Base-by-base conservation (phyloP, 495 filamentous ascomycete species). In the Rusavskia elegans region DNA sequence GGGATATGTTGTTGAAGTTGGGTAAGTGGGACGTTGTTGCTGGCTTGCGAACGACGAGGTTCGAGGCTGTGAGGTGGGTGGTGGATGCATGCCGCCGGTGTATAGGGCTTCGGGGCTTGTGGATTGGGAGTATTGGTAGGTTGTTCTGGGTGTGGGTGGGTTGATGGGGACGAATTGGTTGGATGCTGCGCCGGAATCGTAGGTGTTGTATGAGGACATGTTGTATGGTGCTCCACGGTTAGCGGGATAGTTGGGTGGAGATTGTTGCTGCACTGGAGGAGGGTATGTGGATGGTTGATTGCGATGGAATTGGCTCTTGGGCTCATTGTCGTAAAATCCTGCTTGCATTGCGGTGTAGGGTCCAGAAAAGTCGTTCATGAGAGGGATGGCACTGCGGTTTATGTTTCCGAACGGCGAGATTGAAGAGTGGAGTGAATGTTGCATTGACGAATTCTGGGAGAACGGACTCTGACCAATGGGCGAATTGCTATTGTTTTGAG, bases 401-500 rank as follows among this genome's bases (percentile, higher is more conserved):
- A 55, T 40, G 21, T 51, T 46, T 37, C 53, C 51, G 50, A 48
- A 61, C 1, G 53, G 53, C 29, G 55, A 58, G n/a, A 53, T 44
- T 5, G 55, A 55, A 21, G 39, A 42, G 14, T 11, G 46, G 27
- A 19, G 38, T 35, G 20, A 49, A 36, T 7, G 29, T 38, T 19
- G 52, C 19, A 46, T 46, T 10, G 44, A 23, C 30, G 51, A 17
- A 29, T 48, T 48, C 48, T 54, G 52, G 7, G 48, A 20, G 37
- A 54, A 57, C 6, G 52, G 42, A 35, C 50, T 55, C 36, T 53
- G 55, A 21, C 29, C 45, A 4, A 51, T 53, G 21, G 58, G 58
- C 19, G 58, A 60, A 21, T 52, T 51, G 55, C 68, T 36, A 55
- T 53, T 57, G 62, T 68, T 50, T 57, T 57, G 21, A 63, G 55